Evolutionary conservation across 140 eudicot genomes (phyloP).

Genomic region (Erigeron philadelphicus): DNA sequence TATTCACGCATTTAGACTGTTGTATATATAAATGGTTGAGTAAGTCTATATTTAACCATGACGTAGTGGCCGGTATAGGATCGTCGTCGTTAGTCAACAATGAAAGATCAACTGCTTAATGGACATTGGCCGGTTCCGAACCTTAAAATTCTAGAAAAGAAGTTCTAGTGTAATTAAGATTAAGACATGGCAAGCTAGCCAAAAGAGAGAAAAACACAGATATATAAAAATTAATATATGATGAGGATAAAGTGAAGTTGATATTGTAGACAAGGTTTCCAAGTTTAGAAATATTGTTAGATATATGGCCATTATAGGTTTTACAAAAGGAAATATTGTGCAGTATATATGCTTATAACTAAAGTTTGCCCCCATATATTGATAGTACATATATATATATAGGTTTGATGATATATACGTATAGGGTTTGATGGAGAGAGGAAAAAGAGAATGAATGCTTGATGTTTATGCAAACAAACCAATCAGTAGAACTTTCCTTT

Average conservation of each 20-base stretch:
- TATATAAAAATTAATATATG: not conserved
- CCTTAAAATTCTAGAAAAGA: not conserved
- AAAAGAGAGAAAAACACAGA: not conserved
- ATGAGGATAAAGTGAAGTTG: not conserved
- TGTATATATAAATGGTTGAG: too few relatives aligned
- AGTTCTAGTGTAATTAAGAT: not conserved
- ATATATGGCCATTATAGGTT: constrained; percentile 11
- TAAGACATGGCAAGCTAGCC: not conserved
- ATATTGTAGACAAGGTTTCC: constrained; percentile 17
- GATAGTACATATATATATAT: not conserved
- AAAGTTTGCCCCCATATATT: constrained; percentile 30
- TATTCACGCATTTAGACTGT: too few relatives aligned
- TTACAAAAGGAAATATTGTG: constrained; percentile 14
- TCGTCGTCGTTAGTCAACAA: not conserved
- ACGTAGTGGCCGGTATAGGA: too few relatives aligned
- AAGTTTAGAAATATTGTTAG: constrained; percentile 10
- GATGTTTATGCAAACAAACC: constrained; percentile 25
- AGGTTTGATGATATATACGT: not conserved
- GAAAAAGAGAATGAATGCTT: constrained; percentile 26
- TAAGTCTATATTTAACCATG: too few relatives aligned
- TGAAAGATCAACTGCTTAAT: not conserved
- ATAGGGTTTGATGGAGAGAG: constrained; percentile 13
- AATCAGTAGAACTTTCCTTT: constrained; percentile 39
- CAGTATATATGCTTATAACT: constrained; percentile 26
- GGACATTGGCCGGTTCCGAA: not conserved